Conservation (phyloP, 371 early-diverging fungal genomes). For the Rhizopus sp. region DNA sequence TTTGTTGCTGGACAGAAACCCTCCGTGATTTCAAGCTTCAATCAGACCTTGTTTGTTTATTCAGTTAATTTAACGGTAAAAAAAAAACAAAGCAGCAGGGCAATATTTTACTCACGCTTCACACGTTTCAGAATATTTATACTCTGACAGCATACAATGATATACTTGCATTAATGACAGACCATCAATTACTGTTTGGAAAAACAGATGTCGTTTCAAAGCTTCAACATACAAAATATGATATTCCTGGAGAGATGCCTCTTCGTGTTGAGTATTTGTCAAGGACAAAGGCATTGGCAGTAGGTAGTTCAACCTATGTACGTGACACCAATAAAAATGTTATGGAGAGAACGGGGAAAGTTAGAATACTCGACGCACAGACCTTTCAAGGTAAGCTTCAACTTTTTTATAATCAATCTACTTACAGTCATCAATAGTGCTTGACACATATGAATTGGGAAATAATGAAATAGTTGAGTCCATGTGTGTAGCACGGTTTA, state of each 20-base stretch:
- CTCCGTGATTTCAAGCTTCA: constrained; percentile 72
- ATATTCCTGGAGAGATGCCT: constrained; percentile 65
- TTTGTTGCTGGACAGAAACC: constrained; percentile 87
- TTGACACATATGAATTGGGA: constrained; percentile 38
- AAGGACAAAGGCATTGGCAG: constrained; percentile 53
- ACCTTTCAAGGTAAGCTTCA: constrained; percentile 66
- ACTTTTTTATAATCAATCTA: too few species aligned
- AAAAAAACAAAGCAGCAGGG: not conserved
- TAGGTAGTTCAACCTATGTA: constrained; percentile 48
- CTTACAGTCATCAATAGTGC: constrained; percentile 12
- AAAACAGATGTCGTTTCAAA: constrained; percentile 77
- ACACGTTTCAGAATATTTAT: constrained; percentile 49
- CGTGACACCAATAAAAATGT: constrained; percentile 37
- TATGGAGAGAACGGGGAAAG: constrained; percentile 43
- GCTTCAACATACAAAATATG: constrained; percentile 77
- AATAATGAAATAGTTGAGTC: constrained; percentile 49
- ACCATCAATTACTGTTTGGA: constrained; percentile 66
- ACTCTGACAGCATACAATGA: constrained; percentile 63
- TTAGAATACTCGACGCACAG: constrained; percentile 74
- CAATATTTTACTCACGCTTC: not conserved
- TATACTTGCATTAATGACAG: constrained; percentile 65
- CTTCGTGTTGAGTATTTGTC: constrained; percentile 71
- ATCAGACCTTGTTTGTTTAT: constrained; percentile 70
- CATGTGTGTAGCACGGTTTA: constrained; percentile 34
- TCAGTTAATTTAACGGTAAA: constrained; percentile 76